These are phyloP conservation scores for Xerocomus brunneocitrinus DNA, from an alignment of 768 basidiomycete genomes.

Conservation along the genomic window DNA sequence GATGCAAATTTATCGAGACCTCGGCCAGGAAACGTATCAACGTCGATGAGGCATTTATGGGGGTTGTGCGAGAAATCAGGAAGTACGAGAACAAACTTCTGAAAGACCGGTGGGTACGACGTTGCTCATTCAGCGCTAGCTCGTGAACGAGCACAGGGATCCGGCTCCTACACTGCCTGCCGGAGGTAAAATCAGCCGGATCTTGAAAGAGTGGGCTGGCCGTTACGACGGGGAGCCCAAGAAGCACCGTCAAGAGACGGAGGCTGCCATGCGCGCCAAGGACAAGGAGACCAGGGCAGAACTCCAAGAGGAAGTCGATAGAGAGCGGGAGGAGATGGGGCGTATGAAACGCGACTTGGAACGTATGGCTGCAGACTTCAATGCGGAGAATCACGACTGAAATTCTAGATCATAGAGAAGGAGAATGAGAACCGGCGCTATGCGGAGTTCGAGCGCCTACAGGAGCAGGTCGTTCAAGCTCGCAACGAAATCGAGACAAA, in stretches of 20 bases:
- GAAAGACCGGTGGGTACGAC: too few species aligned
- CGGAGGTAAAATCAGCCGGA: neutral
- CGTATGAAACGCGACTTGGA: slow-evolving; percentile 38
- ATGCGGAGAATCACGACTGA: slow-evolving; percentile 28
- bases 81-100: slow-evolving; percentile 43
- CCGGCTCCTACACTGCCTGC: neutral
- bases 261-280: slow-evolving; percentile 38
- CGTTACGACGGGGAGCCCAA: slow-evolving; percentile 46
- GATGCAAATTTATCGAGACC: slow-evolving; percentile 92
- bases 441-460: too few species aligned
- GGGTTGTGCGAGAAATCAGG: slow-evolving; percentile 89
- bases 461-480: too few species aligned
- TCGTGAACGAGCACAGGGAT: too few species aligned
- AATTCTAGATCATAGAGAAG: too few species aligned
- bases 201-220: slow-evolving; percentile 39
- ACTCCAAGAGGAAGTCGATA: slow-evolving; percentile 40
- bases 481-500: too few species aligned
- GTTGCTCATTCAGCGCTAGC: too few species aligned
- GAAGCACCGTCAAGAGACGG: slow-evolving; percentile 43
- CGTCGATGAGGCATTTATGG: slow-evolving; percentile 92
- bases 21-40: slow-evolving; percentile 96
- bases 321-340: slow-evolving; percentile 39
- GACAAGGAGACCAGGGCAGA: slow-evolving; percentile 45
- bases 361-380: slow-evolving; percentile 36
- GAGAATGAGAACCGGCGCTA: too few species aligned